Percentiles rank a stretch among this genome's conserved stretches.
phyloP scores from a whole-genome alignment of 345 rosid genomes.

The Syzygium grande region DNA sequence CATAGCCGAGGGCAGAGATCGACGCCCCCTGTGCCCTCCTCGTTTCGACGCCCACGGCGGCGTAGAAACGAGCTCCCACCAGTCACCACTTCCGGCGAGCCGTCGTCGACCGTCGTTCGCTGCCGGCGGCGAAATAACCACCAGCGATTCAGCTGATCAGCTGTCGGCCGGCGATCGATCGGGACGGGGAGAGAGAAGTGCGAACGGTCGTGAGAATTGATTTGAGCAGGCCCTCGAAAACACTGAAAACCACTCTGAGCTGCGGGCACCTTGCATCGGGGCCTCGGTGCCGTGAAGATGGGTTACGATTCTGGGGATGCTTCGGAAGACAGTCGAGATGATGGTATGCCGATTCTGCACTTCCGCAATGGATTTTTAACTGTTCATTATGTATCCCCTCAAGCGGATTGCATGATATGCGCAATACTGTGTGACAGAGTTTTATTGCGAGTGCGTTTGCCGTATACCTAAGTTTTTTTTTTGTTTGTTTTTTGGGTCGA shows the following conservation, averaged over 20 bases:
- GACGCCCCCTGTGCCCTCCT: background rate
- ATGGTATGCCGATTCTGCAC: conserved; percentile 14
- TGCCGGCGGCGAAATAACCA: background rate
- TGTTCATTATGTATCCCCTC: background rate
- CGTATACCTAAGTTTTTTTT: background rate
- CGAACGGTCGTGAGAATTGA: background rate
- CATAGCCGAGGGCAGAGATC: background rate
- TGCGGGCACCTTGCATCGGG: background rate
- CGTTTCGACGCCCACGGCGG: background rate
- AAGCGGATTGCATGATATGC: background rate
- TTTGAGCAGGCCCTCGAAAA: background rate
- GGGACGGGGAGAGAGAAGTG: background rate
- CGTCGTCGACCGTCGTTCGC: background rate
- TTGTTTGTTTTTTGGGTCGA: no score
- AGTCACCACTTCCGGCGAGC: background rate
- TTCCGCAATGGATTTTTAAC: background rate
- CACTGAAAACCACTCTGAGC: background rate
- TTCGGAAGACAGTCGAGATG: conserved; percentile 32
- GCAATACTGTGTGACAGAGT: background rate
- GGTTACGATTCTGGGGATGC: conserved; percentile 22
- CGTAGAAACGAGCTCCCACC: background rate
- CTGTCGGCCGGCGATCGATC: background rate
- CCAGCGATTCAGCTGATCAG: background rate
- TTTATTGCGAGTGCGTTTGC: background rate
- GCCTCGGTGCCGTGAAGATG: conserved; percentile 7